Evolutionary conservation across 208 protist genomes (phyloP).

Genomic region (Leishmania tarentolae): DNA sequence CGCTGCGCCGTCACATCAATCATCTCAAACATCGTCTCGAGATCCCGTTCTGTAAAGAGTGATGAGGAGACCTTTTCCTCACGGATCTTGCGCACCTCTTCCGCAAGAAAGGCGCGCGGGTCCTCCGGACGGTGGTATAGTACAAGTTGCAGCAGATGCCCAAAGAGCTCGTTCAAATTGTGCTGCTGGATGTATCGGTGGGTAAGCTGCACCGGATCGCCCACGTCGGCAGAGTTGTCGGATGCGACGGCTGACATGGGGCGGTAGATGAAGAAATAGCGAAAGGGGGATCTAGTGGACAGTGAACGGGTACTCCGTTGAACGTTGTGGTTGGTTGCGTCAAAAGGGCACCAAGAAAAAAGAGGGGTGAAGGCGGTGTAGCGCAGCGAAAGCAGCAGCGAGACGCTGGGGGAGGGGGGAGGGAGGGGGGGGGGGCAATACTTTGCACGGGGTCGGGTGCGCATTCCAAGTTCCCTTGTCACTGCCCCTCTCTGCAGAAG

Average conservation of each 20-base stretch:
- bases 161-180: conserved; percentile 85
- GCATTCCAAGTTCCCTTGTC: not conserved
- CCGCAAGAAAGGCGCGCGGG: conserved; percentile 71
- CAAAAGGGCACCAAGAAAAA: not conserved
- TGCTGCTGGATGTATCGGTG: conserved; percentile 79
- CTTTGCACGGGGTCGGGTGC: not conserved
- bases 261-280: not conserved
- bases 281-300: not conserved
- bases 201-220: conserved; percentile 39
- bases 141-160: conserved; percentile 87
- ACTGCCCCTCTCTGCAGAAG: not conserved
- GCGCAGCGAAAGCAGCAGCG: not conserved
- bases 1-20: conserved; percentile 90
- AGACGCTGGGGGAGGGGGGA: not conserved
- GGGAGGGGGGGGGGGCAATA: not conserved
- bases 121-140: conserved; percentile 84
- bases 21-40: conserved; percentile 93
- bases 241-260: conserved; percentile 20
- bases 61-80: conserved; percentile 62
- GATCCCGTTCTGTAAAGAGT: conserved; percentile 85
- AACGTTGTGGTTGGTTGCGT: not conserved
- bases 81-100: conserved; percentile 78
- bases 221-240: conserved; percentile 12
- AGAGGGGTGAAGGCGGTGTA: not conserved
- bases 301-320: not conserved